Conservation (phyloP, 345 rosid species). For the Clausena lansium region DNA sequence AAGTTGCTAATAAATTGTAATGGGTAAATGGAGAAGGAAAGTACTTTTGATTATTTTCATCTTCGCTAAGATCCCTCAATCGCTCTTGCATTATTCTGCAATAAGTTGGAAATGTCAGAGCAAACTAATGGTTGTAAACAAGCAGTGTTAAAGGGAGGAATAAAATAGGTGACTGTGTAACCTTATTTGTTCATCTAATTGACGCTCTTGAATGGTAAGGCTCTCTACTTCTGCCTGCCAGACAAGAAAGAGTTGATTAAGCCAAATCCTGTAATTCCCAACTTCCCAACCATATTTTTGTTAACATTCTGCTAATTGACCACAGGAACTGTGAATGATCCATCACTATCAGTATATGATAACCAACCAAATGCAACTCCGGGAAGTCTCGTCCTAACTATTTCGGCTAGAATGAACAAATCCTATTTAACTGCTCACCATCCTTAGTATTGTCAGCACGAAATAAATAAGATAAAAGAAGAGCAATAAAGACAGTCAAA, state of each 20-base stretch:
- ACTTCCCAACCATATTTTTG: background rate
- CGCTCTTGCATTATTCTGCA: constrained; percentile 89
- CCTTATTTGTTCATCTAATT: constrained; percentile 68
- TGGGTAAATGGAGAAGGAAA: constrained; percentile 15
- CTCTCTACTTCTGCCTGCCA: constrained; percentile 77
- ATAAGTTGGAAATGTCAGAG: constrained; percentile 34
- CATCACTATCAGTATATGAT: background rate
- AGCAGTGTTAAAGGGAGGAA: constrained; percentile 13
- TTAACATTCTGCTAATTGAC: background rate
- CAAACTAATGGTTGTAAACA: constrained; percentile 5
- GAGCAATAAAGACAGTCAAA: background rate
- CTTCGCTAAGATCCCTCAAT: constrained; percentile 83
- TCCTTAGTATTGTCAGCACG: background rate
- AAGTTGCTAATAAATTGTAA: constrained; percentile 7
- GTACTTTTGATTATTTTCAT: constrained; percentile 80
- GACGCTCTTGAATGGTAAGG: constrained; percentile 63
- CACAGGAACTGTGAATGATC: constrained; percentile 1
- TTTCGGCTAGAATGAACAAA: background rate
- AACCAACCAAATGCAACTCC: background rate
- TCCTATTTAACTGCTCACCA: background rate
- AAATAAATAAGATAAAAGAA: background rate
- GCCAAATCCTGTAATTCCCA: background rate
- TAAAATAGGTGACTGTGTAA: constrained; percentile 18
- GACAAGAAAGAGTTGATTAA: background rate
- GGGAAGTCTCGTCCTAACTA: background rate